These are phyloP conservation scores for Colletotrichum costaricense DNA, from an alignment of 2,329 filamentous ascomycete species.

Conservation along the genomic window DNA sequence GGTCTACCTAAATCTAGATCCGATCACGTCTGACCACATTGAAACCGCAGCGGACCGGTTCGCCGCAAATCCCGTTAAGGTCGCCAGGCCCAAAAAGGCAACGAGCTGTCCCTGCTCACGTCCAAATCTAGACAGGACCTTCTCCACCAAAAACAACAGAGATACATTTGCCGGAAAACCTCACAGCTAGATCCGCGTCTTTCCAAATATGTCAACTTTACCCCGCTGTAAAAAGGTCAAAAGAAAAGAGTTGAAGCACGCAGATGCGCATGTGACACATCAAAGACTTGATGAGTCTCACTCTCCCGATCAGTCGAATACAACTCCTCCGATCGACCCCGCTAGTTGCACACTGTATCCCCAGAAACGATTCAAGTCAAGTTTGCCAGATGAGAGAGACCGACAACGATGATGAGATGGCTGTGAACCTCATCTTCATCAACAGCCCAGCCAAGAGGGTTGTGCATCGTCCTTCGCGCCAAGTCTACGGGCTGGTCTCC, in stretches of 20 bases:
- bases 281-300: neutral
- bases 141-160: conserved; percentile 2
- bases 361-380: neutral
- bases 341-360: too few relatives aligned
- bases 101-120: conserved; percentile 33
- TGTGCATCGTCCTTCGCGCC: neutral
- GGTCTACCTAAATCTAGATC: neutral
- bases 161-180: conserved; percentile 5
- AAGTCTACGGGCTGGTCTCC: neutral
- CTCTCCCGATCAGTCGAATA: neutral
- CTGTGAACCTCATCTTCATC: neutral
- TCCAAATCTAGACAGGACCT: conserved; percentile 28
- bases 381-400: neutral
- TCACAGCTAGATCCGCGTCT: neutral
- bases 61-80: neutral
- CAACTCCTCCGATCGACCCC: too few relatives aligned
- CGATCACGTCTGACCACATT: neutral
- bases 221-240: neutral
- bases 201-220: neutral
- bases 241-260: neutral
- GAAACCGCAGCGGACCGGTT: neutral
- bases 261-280: neutral
- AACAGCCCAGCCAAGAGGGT: neutral
- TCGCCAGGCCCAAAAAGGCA: conserved; percentile 29
- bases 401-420: neutral